These are phyloP conservation scores for Fraxinus excelsior DNA, from an alignment of 257 asterid species.

Conservation along the genomic window DNA sequence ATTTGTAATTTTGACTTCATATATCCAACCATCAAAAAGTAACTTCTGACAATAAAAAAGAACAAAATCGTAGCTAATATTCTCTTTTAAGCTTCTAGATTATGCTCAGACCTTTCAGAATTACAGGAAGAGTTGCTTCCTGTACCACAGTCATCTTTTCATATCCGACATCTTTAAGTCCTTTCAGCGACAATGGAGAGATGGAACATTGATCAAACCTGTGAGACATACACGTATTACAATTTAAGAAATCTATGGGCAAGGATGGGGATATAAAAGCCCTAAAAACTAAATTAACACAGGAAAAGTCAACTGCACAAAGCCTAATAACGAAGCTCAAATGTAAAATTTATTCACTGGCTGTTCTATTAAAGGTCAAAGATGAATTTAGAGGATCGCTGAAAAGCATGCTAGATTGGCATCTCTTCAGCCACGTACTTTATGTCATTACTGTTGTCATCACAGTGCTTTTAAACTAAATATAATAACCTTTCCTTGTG, in stretches of 20 bases:
- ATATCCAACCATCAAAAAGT: constrained; percentile 3
- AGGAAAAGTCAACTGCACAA: constrained; percentile 3
- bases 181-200: constrained; percentile 79
- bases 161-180: constrained; percentile 86
- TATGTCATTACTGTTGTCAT: not conserved
- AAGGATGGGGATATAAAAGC: not conserved
- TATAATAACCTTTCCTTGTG: constrained; percentile 6
- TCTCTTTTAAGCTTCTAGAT: not conserved
- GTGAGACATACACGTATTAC: constrained; percentile 20
- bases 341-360: not conserved
- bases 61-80: not conserved
- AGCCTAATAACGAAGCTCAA: not conserved
- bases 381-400: not conserved
- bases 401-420: not conserved
- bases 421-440: not conserved
- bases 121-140: constrained; percentile 89
- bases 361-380: not conserved
- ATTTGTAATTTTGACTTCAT: not conserved
- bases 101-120: constrained; percentile 64
- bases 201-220: constrained; percentile 86
- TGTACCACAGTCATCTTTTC: constrained; percentile 92
- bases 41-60: constrained; percentile 6
- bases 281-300: not conserved
- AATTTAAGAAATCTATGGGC: not conserved
- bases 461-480: not conserved